Evolutionary conservation across 768 basidiomycete species (phyloP).

Genomic region (Kondoa subrosea): DNA sequence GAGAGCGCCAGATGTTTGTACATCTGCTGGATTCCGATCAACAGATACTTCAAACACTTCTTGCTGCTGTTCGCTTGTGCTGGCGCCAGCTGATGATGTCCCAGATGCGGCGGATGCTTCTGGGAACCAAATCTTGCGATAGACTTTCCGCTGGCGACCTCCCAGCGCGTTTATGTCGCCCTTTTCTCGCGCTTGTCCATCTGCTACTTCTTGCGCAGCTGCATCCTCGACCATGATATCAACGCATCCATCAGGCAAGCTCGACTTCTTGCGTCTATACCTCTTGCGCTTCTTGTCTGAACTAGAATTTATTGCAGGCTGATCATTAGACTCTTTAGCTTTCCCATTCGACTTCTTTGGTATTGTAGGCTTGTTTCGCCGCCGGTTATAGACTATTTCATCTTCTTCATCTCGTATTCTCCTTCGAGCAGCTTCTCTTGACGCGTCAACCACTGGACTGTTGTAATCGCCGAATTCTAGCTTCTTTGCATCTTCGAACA

Average conservation of each 20-base stretch:
- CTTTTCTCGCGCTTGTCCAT: not conserved
- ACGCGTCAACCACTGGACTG: conserved; percentile 22
- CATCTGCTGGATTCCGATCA: not conserved
- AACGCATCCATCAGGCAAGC: conserved; percentile 47
- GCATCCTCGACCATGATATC: conserved; percentile 68
- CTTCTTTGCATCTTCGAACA: conserved; percentile 57
- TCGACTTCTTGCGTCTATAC: conserved; percentile 5
- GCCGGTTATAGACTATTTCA: conserved; percentile 48
- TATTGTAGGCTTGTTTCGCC: not conserved
- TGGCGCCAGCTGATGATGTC: not conserved
- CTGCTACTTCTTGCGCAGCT: conserved; percentile 39
- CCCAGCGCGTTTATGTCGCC: conserved; percentile 2
- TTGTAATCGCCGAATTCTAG: conserved; percentile 46
- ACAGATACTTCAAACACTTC: not conserved
- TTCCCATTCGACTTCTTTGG: conserved; percentile 14
- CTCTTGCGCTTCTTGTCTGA: conserved; percentile 10
- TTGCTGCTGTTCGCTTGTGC: not conserved
- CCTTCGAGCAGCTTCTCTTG: conserved; percentile 37
- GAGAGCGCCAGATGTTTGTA: not conserved
- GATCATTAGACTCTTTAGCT: not conserved
- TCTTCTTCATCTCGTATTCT: conserved; percentile 73
- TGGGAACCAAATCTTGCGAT: not conserved
- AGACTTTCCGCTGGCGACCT: conserved; percentile 7
- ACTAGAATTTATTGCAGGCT: conserved; percentile 28
- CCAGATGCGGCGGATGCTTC: not conserved